These are phyloP conservation scores for Sequoia sempervirens DNA, from an alignment of 75 land plant genomes.

Conservation along the genomic window DNA sequence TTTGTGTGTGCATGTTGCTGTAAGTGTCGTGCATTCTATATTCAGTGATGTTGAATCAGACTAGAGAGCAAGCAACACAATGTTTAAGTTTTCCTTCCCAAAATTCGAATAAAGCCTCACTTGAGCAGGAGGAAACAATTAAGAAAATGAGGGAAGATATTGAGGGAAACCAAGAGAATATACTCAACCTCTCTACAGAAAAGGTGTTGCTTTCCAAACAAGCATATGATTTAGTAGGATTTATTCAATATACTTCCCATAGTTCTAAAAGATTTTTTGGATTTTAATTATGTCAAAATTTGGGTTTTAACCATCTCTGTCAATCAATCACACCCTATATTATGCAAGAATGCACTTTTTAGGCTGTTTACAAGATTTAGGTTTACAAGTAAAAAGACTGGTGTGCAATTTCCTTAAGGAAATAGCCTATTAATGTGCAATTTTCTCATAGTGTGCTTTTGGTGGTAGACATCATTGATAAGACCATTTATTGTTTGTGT, in stretches of 20 bases:
- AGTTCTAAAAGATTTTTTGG: not conserved
- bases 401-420: not conserved
- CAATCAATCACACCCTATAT: not conserved
- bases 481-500: slow-evolving; percentile 92
- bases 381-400: not conserved
- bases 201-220: slow-evolving; percentile 88
- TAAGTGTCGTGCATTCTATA: not conserved
- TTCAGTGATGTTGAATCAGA: slow-evolving; percentile 69
- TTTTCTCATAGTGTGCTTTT: not conserved
- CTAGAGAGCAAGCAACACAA: slow-evolving; percentile 71
- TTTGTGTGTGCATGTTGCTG: not conserved
- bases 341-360: not conserved
- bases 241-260: not conserved
- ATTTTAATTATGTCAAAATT: not conserved
- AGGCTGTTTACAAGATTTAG: not conserved
- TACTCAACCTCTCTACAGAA: slow-evolving; percentile 85
- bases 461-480: slow-evolving; percentile 64
- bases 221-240: slow-evolving; percentile 81
- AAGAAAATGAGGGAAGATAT: slow-evolving; percentile 76
- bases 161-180: slow-evolving; percentile 78
- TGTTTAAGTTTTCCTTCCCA: slow-evolving; percentile 60
- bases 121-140: slow-evolving; percentile 55
- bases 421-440: no score
- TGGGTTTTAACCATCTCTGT: not conserved
- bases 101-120: slow-evolving; percentile 39